Conservation (phyloP, 331 rosid species). For the Malus hybrid region DNA sequence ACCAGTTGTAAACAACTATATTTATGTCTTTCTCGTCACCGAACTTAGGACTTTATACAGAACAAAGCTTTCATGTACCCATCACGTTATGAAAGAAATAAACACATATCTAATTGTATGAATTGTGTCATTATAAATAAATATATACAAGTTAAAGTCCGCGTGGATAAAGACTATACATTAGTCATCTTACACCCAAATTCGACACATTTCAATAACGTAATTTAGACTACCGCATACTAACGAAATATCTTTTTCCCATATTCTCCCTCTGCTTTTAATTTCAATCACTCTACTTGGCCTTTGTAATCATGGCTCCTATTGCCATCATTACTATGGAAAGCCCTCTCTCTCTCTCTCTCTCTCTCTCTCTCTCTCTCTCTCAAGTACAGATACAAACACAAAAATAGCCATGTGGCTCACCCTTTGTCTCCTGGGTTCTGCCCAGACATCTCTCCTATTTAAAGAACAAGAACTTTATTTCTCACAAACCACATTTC, state of each 20-base stretch:
- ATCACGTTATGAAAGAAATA: not conserved
- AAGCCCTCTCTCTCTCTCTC: constrained; percentile 30
- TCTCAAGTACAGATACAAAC: constrained; percentile 10
- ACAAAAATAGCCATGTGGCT: constrained; percentile 31
- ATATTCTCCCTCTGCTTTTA: constrained; percentile 29
- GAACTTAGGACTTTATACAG: too few species aligned
- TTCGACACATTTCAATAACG: not conserved
- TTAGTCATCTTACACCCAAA: not conserved
- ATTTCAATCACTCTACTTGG: constrained; percentile 31
- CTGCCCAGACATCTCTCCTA: constrained; percentile 24
- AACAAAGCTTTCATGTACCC: not conserved
- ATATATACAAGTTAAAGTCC: too few species aligned
- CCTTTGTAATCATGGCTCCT: constrained; percentile 68
- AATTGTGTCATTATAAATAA: not conserved
- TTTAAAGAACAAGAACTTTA: constrained; percentile 32
- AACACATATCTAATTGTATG: too few species aligned
- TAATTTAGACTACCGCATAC: not conserved
- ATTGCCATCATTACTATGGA: constrained; percentile 60
- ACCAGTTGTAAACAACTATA: not conserved
- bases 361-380: constrained; percentile 6
- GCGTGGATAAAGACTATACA: too few species aligned
- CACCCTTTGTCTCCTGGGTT: not conserved
- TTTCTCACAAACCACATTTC: constrained; percentile 23
- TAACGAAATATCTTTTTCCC: constrained; percentile 17
- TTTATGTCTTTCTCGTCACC: not conserved